phyloP scores from a whole-genome alignment of 2,329 filamentous ascomycete species.

The Scortechinia acanthostroma region DNA sequence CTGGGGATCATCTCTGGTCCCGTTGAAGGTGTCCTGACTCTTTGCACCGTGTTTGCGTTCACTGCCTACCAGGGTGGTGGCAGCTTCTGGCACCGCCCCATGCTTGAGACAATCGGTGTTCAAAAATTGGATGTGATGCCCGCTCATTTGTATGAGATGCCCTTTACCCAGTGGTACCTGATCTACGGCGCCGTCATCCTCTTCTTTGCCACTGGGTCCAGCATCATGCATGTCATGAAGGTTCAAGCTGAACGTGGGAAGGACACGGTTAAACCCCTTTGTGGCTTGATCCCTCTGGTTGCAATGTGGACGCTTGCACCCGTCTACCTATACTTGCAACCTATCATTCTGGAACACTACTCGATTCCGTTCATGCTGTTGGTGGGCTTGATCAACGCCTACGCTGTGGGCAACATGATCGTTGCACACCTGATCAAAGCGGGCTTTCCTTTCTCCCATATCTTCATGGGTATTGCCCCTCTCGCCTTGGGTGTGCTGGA shows the following conservation, averaged over 20 bases:
- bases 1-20: constrained; percentile 60
- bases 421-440: constrained; percentile 57
- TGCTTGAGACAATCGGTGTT: constrained; percentile 34
- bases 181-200: background rate
- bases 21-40: constrained; percentile 61
- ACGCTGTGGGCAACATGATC: constrained; percentile 61
- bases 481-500: constrained; percentile 51
- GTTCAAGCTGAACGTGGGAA: constrained; percentile 44
- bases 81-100: constrained; percentile 59
- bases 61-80: constrained; percentile 51
- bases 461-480: constrained; percentile 44
- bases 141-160: background rate
- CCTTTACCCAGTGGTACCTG: constrained; percentile 1
- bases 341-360: constrained; percentile 49
- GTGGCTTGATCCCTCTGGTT: constrained; percentile 52
- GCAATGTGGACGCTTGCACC: constrained; percentile 49
- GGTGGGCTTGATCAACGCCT: constrained; percentile 59
- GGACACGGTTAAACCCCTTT: constrained; percentile 40
- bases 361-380: constrained; percentile 59
- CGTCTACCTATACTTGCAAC: constrained; percentile 53
- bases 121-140: background rate
- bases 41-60: constrained; percentile 52
- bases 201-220: constrained; percentile 15
- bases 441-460: constrained; percentile 55
- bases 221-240: constrained; percentile 52